Evolutionary conservation across 148 eudicot species (phyloP), one percentile per base, ranked within the genome.

Genomic region (Cornus suecica): DNA sequence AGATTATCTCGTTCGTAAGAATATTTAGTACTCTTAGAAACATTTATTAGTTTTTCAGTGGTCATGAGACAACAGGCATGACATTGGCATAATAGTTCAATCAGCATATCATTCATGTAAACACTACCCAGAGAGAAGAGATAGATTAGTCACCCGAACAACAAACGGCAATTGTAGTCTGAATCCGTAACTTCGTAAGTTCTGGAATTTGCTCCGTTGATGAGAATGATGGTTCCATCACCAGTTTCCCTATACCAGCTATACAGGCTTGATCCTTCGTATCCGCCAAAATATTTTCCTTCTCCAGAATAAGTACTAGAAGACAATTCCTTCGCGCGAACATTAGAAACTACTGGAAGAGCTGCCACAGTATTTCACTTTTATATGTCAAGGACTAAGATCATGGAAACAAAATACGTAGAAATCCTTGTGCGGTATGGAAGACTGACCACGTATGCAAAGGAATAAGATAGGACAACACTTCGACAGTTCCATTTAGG

Each of bases 271-370:
- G 84, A 76, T 78, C 99, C 99, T 84, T 93, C 98, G 75, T 91
- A 79, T 34, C 99, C 99, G 76, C 99, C 99, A 86, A 91, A 92
- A 82, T 95, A 95, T 72, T 85, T 84, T 80, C 99, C 99, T 87
- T 88, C 94, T 68, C 98, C 99, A 64, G 54, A 28, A 81, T 85
- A 93, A 66, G 82, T 82, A 73, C 84, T 86, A 68, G 82, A 76
- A 72, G 85, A 84, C 77, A 85, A 71, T 75, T 82, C 83, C 77
- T 86, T 88, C 69, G 83, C 91, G 66, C 29, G 66, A 83, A 95
- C 90, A 75, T 86, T 70, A 29, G 87, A 85, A 71, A 93, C 99
- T 30, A 74, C 76, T 34, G 99, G 99, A 80, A 75, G 84, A 75
- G 94, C 99, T 95, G 98, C 72, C 68, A 80, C 66, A 82, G 56